Conservation (phyloP, 2,329 filamentous ascomycete genomes). For the Rhinocladiella similis region DNA sequence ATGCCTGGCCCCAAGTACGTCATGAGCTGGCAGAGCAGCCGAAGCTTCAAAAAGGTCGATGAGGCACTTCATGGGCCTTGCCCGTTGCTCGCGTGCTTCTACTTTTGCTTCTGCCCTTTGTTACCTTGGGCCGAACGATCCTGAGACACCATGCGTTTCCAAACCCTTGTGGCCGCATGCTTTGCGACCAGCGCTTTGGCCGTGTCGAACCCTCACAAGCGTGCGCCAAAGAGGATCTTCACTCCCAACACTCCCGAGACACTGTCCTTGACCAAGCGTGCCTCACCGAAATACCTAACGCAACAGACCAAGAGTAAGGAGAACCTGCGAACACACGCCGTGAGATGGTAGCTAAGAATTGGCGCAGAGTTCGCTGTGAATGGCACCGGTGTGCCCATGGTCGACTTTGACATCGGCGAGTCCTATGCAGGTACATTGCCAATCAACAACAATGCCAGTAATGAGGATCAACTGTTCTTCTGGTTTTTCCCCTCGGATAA, state of each 20-base stretch:
- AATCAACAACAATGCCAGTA: conserved; percentile 44
- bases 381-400: conserved; percentile 64
- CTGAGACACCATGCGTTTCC: conserved; percentile 13
- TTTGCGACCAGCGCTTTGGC: conserved; percentile 17
- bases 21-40: background rate
- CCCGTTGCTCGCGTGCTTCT: background rate
- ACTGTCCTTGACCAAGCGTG: conserved; percentile 13
- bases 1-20: conserved; percentile 5
- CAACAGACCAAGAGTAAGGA: conserved; percentile 21
- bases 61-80: background rate
- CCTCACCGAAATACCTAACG: conserved; percentile 20
- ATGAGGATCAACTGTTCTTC: conserved; percentile 38
- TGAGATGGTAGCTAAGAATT: background rate
- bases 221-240: conserved; percentile 12
- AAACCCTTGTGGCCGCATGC: conserved; percentile 10
- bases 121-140: background rate
- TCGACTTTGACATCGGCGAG: conserved; percentile 65
- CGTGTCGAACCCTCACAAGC: conserved; percentile 19
- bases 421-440: conserved; percentile 54
- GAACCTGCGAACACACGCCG: too few relatives aligned
- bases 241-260: conserved; percentile 3
- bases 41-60: background rate
- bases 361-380: conserved; percentile 62
- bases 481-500: conserved; percentile 58
- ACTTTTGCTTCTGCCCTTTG: background rate